These are phyloP conservation scores for Cryptococcus wingfieldii DNA, from an alignment of 1,284 basidiomycete species.

Conservation along the genomic window DNA sequence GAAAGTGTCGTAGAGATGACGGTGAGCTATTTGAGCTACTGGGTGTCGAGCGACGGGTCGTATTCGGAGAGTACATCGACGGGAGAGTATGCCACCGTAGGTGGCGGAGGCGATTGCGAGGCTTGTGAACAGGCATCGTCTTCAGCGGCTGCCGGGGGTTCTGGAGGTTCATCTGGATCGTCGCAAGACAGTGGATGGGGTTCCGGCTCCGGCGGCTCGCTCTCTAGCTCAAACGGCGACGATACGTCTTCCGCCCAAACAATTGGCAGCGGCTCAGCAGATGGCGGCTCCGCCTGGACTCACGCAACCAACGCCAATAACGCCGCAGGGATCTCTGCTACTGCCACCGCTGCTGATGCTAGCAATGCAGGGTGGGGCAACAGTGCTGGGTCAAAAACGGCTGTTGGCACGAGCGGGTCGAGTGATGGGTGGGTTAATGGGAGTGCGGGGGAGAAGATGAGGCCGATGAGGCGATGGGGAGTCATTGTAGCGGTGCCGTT, in stretches of 20 bases:
- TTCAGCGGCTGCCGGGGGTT: neutral
- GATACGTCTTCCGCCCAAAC: neutral
- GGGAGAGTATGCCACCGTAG: neutral
- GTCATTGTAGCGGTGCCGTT: neutral
- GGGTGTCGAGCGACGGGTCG: slow-evolving; percentile 16
- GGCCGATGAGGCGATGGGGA: neutral
- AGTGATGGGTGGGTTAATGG: slow-evolving; percentile 4
- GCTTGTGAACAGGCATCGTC: neutral
- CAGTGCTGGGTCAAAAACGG: neutral
- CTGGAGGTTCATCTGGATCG: neutral
- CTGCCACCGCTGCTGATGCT: neutral
- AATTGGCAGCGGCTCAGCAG: neutral
- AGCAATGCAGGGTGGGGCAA: neutral
- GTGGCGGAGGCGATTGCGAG: neutral
- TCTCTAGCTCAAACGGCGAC: neutral
- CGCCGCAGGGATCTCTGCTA: neutral
- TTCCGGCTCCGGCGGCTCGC: neutral
- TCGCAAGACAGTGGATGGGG: neutral
- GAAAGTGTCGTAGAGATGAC: slow-evolving; percentile 24
- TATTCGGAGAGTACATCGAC: neutral
- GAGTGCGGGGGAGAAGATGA: slow-evolving; percentile 2
- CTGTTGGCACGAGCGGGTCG: neutral
- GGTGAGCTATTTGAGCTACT: slow-evolving; percentile 22
- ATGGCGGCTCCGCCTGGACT: slow-evolving; percentile 20
- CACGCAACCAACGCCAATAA: slow-evolving; percentile 10